Evolutionary conservation across 2,329 filamentous ascomycete genomes (phyloP).

Genomic region (Aspergillus sp.): DNA sequence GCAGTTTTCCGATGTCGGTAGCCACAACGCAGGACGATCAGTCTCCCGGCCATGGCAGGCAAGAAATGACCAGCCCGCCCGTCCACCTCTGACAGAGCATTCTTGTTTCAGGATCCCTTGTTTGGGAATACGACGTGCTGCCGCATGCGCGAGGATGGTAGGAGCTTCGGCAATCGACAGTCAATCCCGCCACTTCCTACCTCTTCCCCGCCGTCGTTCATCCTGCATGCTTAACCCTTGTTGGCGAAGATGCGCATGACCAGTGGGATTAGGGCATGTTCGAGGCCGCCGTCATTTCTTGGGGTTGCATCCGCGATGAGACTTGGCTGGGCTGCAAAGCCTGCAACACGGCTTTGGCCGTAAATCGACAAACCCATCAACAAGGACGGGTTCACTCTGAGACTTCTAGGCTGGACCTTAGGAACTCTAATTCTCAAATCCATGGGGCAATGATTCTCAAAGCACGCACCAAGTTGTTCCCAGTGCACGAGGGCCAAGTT

Average conservation of each 20-base stretch:
- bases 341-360: background rate
- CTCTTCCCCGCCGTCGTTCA: background rate
- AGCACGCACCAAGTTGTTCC: constrained; percentile 11
- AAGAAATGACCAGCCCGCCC: background rate
- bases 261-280: background rate
- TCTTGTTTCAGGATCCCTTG: background rate
- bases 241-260: constrained; percentile 1
- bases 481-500: constrained; percentile 1
- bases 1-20: background rate
- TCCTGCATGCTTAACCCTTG: background rate
- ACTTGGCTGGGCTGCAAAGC: background rate
- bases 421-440: constrained; percentile 16
- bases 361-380: constrained; percentile 2
- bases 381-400: constrained; percentile 8
- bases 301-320: background rate
- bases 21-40: background rate
- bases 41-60: background rate
- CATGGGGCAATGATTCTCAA: constrained; percentile 9
- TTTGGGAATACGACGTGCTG: constrained; percentile 3
- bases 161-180: background rate
- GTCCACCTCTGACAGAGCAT: background rate
- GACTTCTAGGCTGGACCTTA: constrained; percentile 10
- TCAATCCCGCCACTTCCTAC: background rate
- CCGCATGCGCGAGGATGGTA: background rate
- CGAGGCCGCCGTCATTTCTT: background rate